Evolutionary conservation across 441 rosid genomes (phyloP), one percentile per base, ranked within the genome.

Genomic region (Daphne laureola): DNA sequence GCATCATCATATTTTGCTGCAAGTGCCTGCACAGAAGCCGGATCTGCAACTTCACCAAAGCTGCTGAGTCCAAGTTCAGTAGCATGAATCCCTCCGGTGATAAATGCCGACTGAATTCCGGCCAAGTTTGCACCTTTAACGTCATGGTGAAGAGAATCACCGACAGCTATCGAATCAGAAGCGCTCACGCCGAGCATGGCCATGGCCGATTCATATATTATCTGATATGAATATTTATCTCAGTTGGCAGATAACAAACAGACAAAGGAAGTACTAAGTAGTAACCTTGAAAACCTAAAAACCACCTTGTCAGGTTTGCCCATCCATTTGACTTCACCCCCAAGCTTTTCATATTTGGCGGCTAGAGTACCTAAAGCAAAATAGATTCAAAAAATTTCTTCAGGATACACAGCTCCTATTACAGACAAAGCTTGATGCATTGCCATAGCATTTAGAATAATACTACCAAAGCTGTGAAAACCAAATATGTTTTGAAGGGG

Each of bases 291-390:
- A 45, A 45, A 14, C 49, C 15, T 17, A 45, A 44, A 44, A 46
- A 12, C 5, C 2, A 21, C 94, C 95, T 88, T 79, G 63, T 78
- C 79, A 46, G 96, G 98, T 68, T 88, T 88, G 25, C 98, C 98
- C 90, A 88, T 91, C 96, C 96, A 91, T 71, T 77, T 91, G 49
- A 91, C 96, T 65, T 83, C 91, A 64, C 91, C 95, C 12, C 96
- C 93, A 18, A 87, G 78, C 65, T 88, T 80, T 77, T 91, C 89
- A 61, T 80, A 91, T 70, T 80, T 85, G 49, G 88, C 73, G 48
- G 88, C 96, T 68, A 91, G 70, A 7, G 90, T 79, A 63, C 95
- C 87, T 82, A 44, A 49, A 48, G 26, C 26, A 26, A 53, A 49
- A 13, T 31, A 47, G 15, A 42, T 21, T 26, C 5, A 18, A 43